These are phyloP conservation scores for Scheffersomyces stambukii DNA, from an alignment of 1,139 yeast genomes.

Conservation along the genomic window DNA sequence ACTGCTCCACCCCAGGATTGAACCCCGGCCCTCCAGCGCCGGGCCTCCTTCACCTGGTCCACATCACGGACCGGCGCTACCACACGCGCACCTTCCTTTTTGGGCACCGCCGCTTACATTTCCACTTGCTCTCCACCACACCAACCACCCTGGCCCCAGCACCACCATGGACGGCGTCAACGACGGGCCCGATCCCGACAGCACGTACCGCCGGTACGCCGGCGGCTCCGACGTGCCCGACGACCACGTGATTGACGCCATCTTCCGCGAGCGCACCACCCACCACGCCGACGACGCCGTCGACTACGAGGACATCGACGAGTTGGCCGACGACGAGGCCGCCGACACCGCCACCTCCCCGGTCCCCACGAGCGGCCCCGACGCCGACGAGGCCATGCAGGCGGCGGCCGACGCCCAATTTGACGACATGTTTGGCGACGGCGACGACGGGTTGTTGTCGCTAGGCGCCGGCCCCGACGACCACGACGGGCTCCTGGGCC, in stretches of 20 bases:
- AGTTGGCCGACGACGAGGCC: slow-evolving; percentile 77
- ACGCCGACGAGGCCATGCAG: slow-evolving; percentile 32
- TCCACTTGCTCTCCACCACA: too few relatives aligned
- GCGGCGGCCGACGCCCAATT: slow-evolving; percentile 41
- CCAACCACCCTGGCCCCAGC: too few relatives aligned
- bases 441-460: slow-evolving; percentile 13
- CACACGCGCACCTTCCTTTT: too few relatives aligned
- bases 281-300: slow-evolving; percentile 90
- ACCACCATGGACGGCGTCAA: slow-evolving; percentile 1
- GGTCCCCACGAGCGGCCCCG: slow-evolving; percentile 9
- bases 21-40: too few relatives aligned
- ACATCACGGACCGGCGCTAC: too few relatives aligned
- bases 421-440: slow-evolving; percentile 48
- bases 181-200: slow-evolving; percentile 11
- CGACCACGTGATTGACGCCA: slow-evolving; percentile 35
- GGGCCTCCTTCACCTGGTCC: too few relatives aligned
- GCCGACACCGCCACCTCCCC: slow-evolving; percentile 37
- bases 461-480: slow-evolving; percentile 4
- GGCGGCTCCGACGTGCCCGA: slow-evolving; percentile 24
- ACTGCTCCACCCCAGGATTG: too few relatives aligned
- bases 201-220: slow-evolving; percentile 15
- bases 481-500: slow-evolving; percentile 1
- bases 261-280: slow-evolving; percentile 37
- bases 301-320: slow-evolving; percentile 94
- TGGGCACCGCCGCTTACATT: too few relatives aligned